Conservation (phyloP, 768 basidiomycete species). For the Mycena olivaceomarginata region DNA sequence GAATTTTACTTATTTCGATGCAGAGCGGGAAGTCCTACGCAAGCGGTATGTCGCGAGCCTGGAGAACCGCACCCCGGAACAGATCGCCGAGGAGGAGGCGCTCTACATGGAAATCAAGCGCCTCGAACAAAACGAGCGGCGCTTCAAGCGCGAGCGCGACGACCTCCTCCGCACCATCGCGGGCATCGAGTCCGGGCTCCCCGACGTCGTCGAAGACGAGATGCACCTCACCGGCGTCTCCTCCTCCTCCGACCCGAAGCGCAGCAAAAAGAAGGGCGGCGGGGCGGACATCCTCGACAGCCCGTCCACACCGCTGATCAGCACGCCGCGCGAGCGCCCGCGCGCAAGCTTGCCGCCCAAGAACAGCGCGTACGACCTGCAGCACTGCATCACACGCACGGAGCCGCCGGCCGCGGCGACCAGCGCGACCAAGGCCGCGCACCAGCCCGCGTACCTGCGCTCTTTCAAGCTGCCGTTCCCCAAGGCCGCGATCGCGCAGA, state of each 20-base stretch:
- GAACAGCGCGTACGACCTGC: constrained; percentile 74
- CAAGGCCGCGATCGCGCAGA: constrained; percentile 83
- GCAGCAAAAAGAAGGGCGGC: constrained; percentile 75
- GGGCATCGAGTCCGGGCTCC: constrained; percentile 91
- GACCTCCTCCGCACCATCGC: constrained; percentile 89
- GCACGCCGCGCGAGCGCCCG: constrained; percentile 52
- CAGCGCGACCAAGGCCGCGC: constrained; percentile 83
- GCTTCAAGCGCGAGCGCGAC: constrained; percentile 92
- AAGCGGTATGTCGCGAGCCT: constrained; percentile 92
- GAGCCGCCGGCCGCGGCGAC: constrained; percentile 70
- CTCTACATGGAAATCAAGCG: constrained; percentile 95
- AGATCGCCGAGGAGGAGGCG: constrained; percentile 96
- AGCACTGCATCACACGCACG: constrained; percentile 83
- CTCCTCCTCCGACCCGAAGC: constrained; percentile 65
- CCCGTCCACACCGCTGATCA: constrained; percentile 68
- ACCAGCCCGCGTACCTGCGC: constrained; percentile 88
- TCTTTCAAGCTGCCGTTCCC: constrained; percentile 90
- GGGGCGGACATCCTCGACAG: constrained; percentile 59
- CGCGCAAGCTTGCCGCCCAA: constrained; percentile 66
- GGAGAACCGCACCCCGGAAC: constrained; percentile 91
- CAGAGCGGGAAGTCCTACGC: constrained; percentile 91
- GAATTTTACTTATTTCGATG: neutral
- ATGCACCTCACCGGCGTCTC: constrained; percentile 64
- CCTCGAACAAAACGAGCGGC: constrained; percentile 94
- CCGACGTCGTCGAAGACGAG: constrained; percentile 85